Percentiles rank a stretch among this genome's conserved stretches.
Evolutionary conservation across 306 rosid genomes (phyloP).

Genomic region (Dalbergia cultrata): DNA sequence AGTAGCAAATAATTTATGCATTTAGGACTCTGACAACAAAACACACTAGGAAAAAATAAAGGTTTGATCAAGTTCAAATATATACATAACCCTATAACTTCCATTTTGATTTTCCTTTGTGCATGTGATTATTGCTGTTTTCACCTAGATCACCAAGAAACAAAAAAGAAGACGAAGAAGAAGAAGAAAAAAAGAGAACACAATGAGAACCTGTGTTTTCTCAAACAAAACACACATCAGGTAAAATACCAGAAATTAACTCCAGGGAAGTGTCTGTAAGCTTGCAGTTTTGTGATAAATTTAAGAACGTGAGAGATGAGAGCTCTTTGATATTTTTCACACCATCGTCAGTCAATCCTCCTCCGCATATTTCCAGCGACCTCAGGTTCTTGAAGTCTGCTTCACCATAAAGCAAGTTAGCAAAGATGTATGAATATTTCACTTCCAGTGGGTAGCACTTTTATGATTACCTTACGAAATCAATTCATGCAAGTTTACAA

Average conservation of each 20-base stretch:
- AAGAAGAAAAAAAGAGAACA: not conserved
- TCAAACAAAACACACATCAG: slow-evolving; percentile 25
- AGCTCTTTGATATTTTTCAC: slow-evolving; percentile 86
- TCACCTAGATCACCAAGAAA: too few species aligned
- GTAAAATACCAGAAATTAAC: slow-evolving; percentile 74
- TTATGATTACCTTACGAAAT: slow-evolving; percentile 24
- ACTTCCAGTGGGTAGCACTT: not conserved
- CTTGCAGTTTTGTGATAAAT: slow-evolving; percentile 90
- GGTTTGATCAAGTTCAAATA: too few species aligned
- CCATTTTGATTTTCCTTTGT: too few species aligned
- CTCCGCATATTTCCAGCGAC: slow-evolving; percentile 95
- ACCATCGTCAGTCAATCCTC: slow-evolving; percentile 94
- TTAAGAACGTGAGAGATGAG: slow-evolving; percentile 76
- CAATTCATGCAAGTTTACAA: slow-evolving; percentile 30
- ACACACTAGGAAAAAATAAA: too few species aligned
- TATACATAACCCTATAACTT: too few species aligned
- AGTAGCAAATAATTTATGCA: too few species aligned
- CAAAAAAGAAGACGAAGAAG: not conserved
- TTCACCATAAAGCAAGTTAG: slow-evolving; percentile 28
- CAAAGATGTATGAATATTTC: not conserved
- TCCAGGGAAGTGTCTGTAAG: slow-evolving; percentile 87
- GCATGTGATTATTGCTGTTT: too few species aligned
- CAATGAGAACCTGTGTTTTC: slow-evolving; percentile 1
- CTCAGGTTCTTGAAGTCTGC: slow-evolving; percentile 86
- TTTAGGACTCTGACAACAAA: too few species aligned